Base-by-base conservation (phyloP, 352 stramenopile genomes). In the Phytophthora aleatoria region DNA sequence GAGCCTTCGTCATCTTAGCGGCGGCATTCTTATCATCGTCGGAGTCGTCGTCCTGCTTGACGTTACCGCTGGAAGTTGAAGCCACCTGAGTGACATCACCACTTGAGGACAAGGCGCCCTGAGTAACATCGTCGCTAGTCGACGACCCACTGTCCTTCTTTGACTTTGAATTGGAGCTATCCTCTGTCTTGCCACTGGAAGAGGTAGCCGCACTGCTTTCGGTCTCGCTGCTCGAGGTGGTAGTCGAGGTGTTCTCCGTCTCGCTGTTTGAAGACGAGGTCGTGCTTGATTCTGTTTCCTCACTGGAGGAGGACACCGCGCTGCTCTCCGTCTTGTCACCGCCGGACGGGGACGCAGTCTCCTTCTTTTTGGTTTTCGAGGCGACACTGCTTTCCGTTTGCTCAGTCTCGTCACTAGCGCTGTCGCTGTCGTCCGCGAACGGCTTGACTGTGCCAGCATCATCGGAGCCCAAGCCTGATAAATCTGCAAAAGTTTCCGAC, bases 361-460 rank as follows among this genome's bases (percentile, higher is more conserved):
- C 7, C 24, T 61, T 55, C 16, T 26, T 67, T 35, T 48, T 45
- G 2, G 59, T 31, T 39, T 67, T 67, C 24, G 50, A 49, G 49
- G 42, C 49, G 3, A 27, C 16, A 33, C 27, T 66, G 43, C 10
- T 42, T n/a, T 66, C 43, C 2, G 47, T 71, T 53, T 71, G 50
- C 6, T 66, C 50, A 31, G 20, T 62, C 38, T 55, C 57, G 36
- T 70, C 30, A 7, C 49, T 57, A 38, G 31, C 45, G 24, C 26
- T 55, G 3, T 61, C 51, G n/a, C n/a, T 36, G 27, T 33, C 30
- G 20, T 31, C 31, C 47, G 26, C 44, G 28, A 57, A 69, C 16
- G 64, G 57, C 50, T 71, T 71, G 10, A 71, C 57, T 8, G 57
- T 71, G 6, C 64, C 64, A 20, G 35, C 33, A 11, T 41, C 51